phyloP scores from a whole-genome alignment of 768 basidiomycete genomes.

The Lentinula edodes region DNA sequence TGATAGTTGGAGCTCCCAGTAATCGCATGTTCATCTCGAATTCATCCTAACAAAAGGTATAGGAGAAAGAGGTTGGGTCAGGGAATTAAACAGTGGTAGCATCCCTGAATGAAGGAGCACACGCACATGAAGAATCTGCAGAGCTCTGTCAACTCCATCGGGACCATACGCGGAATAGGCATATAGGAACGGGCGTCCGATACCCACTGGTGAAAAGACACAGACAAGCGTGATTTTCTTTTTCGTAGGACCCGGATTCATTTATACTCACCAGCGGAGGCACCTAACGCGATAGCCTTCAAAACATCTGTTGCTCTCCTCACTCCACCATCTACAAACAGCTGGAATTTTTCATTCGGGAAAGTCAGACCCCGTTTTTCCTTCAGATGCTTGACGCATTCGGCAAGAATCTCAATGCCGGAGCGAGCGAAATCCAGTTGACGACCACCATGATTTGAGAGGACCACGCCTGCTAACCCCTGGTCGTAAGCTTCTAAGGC shows the following conservation, averaged over 20 bases:
- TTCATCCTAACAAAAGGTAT: slow-evolving; percentile 60
- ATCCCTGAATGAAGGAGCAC: background rate
- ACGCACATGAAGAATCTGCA: slow-evolving; percentile 71
- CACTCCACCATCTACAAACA: slow-evolving; percentile 94
- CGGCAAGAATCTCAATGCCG: slow-evolving; percentile 85
- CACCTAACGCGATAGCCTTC: slow-evolving; percentile 84
- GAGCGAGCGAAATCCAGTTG: slow-evolving; percentile 80
- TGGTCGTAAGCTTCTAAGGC: slow-evolving; percentile 79
- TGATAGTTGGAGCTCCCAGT: slow-evolving; percentile 75
- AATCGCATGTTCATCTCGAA: slow-evolving; percentile 98
- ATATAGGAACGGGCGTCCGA: slow-evolving; percentile 85
- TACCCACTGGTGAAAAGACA: slow-evolving; percentile 45
- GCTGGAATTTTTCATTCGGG: slow-evolving; percentile 75
- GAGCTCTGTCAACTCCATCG: slow-evolving; percentile 79
- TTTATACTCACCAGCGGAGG: slow-evolving; percentile 61
- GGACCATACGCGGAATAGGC: slow-evolving; percentile 86
- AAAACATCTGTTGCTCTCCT: slow-evolving; percentile 85
- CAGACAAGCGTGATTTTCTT: background rate
- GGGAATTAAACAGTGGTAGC: background rate
- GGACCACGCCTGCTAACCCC: slow-evolving; percentile 69
- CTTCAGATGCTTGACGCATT: slow-evolving; percentile 72
- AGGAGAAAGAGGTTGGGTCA: background rate
- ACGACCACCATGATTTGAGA: slow-evolving; percentile 85
- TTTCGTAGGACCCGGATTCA: background rate
- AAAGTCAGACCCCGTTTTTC: slow-evolving; percentile 62